Conservation (phyloP, 169 alveolate species). For the Plasmodium yoelii region DNA sequence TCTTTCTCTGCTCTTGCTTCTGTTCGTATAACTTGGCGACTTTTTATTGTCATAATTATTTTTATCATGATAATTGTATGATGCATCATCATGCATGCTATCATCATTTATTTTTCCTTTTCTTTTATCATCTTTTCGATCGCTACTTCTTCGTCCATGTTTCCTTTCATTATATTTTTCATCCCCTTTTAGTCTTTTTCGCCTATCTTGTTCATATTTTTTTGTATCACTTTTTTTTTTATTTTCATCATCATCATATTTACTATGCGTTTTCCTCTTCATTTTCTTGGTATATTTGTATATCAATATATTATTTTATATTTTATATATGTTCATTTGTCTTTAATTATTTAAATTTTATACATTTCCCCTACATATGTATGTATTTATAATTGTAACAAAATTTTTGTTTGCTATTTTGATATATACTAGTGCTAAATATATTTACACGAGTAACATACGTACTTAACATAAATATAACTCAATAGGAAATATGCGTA, state of each 20-base stretch:
- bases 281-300: constrained; percentile 7
- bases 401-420: too few species aligned
- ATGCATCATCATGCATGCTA: constrained; percentile 20
- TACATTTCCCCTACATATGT: neutral
- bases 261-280: constrained; percentile 30
- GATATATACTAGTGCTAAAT: too few species aligned
- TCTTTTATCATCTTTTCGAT: constrained; percentile 24
- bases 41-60: constrained; percentile 22
- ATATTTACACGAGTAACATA: too few species aligned
- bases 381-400: too few species aligned
- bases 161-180: constrained; percentile 17
- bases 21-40: constrained; percentile 21
- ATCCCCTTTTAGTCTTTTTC: constrained; percentile 34
- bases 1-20: neutral
- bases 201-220: constrained; percentile 31
- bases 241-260: constrained; percentile 25
- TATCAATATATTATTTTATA: constrained; percentile 18
- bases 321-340: neutral
- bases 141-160: constrained; percentile 15
- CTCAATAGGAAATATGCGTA: too few species aligned
- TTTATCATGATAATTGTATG: constrained; percentile 1
- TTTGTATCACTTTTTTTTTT: constrained; percentile 23
- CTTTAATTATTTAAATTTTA: constrained; percentile 1
- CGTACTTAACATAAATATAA: too few species aligned
- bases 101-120: constrained; percentile 19